Evolutionary conservation across 2,329 filamentous ascomycete genomes (phyloP).

Genomic region (Trichoderma sp.): DNA sequence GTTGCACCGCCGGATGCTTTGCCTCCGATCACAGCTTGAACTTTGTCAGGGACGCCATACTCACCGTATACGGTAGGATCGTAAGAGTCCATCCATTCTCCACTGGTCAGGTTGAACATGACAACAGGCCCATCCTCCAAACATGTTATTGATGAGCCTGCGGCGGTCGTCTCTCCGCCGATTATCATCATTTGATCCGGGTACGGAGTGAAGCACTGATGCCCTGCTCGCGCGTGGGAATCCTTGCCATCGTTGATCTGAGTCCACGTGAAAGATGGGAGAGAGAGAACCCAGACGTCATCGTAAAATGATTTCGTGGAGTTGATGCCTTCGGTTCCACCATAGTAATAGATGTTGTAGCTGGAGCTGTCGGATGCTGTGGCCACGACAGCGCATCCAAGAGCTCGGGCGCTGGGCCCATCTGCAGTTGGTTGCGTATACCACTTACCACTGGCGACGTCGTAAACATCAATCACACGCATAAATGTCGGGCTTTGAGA

Average conservation of each 20-base stretch:
- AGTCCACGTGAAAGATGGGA: conserved; percentile 81
- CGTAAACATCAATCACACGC: conserved; percentile 71
- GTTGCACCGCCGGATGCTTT: conserved; percentile 66
- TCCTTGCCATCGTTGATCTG: conserved; percentile 45
- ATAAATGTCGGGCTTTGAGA: conserved; percentile 68
- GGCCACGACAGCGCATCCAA: conserved; percentile 74
- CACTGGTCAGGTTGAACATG: conserved; percentile 70
- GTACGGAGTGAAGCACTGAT: conserved; percentile 72
- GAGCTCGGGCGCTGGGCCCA: conserved; percentile 52
- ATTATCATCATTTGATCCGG: conserved; percentile 78
- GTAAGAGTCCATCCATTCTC: conserved; percentile 68
- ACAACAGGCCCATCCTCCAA: conserved; percentile 53
- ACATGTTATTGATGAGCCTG: conserved; percentile 38
- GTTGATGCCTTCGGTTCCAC: conserved; percentile 62
- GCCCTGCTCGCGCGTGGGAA: conserved; percentile 63
- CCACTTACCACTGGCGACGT: conserved; percentile 68
- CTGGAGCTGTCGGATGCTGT: conserved; percentile 67
- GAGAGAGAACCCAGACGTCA: conserved; percentile 76
- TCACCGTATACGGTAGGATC: conserved; percentile 58
- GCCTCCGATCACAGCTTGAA: conserved; percentile 67
- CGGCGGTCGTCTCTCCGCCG: conserved; percentile 57
- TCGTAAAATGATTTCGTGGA: conserved; percentile 45
- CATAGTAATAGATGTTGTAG: conserved; percentile 83
- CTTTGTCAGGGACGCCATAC: conserved; percentile 67
- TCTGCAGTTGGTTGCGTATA: conserved; percentile 64